These are phyloP conservation scores for Alternaria sp. DNA, from an alignment of 2,329 filamentous ascomycete species.

Conservation along the genomic window DNA sequence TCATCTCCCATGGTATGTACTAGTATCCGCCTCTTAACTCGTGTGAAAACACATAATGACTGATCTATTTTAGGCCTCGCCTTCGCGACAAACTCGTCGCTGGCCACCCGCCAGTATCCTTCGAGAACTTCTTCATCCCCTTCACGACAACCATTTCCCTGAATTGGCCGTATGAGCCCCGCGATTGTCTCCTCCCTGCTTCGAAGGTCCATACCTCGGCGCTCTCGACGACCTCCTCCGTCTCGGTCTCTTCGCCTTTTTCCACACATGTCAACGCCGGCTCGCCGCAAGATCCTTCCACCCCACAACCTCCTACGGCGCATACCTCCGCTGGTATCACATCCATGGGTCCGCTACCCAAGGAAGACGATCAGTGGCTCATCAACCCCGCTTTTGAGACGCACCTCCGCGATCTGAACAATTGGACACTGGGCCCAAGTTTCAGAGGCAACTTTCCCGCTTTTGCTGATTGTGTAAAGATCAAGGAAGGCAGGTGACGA, in stretches of 20 bases:
- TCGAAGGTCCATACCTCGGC: conserved; percentile 30
- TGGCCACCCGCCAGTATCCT: conserved; percentile 64
- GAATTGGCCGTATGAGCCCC: conserved; percentile 84
- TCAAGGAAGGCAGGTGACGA: conserved; percentile 36
- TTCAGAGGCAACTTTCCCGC: conserved; percentile 72
- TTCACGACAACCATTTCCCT: conserved; percentile 77
- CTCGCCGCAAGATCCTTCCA: conserved; percentile 33
- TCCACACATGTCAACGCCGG: conserved; percentile 40
- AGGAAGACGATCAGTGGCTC: conserved; percentile 66
- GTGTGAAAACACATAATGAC: conserved; percentile 3
- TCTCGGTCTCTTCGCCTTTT: conserved; percentile 35
- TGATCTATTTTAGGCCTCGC: conserved; percentile 57
- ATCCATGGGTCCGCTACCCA: conserved; percentile 17
- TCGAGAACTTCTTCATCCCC: conserved; percentile 83
- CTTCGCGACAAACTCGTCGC: conserved; percentile 73
- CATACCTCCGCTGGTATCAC: conserved; percentile 26
- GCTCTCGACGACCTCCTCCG: conserved; percentile 33
- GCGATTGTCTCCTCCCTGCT: conserved; percentile 68
- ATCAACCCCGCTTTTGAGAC: conserved; percentile 88
- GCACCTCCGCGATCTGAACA: conserved; percentile 75
- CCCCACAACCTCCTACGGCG: conserved; percentile 22
- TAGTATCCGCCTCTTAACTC: background rate
- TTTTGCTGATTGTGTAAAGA: conserved; percentile 49
- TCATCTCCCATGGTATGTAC: conserved; percentile 71
- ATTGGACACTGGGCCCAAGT: conserved; percentile 78